Base-by-base conservation (phyloP, 805 yeast genomes). In the Middelhovenomyces tepae region DNA sequence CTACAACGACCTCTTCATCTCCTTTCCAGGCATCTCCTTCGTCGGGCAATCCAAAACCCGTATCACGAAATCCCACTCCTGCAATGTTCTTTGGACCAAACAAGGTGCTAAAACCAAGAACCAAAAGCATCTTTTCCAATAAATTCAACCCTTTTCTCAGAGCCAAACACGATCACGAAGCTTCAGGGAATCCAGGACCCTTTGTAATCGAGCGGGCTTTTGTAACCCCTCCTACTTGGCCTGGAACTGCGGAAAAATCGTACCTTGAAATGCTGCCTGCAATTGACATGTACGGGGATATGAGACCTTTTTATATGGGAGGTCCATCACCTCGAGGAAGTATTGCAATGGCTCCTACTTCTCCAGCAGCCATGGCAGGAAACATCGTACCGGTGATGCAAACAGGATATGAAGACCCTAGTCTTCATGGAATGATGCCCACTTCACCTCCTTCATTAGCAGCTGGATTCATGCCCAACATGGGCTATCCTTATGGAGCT, bases 201-300 rank as follows among this genome's bases (percentile, higher is more conserved):
- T 37, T 39, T 23, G 17, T 21, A 10, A 62, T 77, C 39, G 86
- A 77, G 44, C 73, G 64, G 45, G 75, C 91, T 5, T 83, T 70
- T 53, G 64, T 65, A 25, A 78, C 89, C 0, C 77, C 83, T 7
- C 93, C 93, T 32, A 78, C 87, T 0, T 82, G 93, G 93, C 59
- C 68, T 30, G 73, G 75, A 2, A 55, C 69, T 16, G 80, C 73
- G 27, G 75, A 70, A 37, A 32, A 31, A 20, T 64, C 78, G 2
- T 73, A 73, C 54, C 68, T 64, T 35, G 56, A 61, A 11, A 52
- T 71, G 24, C 74, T 75, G 56, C 70, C 76, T 2, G 63, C 29
- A n/a, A n/a, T n/a, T n/a, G n/a, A n/a, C n/a, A n/a, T n/a, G n/a
- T n/a, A n/a, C n/a, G n/a, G n/a, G n/a, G n/a, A n/a, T n/a, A n/a